A percentile compares a stretch with the other conserved stretches of the same genome.
phyloP scores from a whole-genome alignment of 2,329 filamentous ascomycete species.

The Neonectria hederae region DNA sequence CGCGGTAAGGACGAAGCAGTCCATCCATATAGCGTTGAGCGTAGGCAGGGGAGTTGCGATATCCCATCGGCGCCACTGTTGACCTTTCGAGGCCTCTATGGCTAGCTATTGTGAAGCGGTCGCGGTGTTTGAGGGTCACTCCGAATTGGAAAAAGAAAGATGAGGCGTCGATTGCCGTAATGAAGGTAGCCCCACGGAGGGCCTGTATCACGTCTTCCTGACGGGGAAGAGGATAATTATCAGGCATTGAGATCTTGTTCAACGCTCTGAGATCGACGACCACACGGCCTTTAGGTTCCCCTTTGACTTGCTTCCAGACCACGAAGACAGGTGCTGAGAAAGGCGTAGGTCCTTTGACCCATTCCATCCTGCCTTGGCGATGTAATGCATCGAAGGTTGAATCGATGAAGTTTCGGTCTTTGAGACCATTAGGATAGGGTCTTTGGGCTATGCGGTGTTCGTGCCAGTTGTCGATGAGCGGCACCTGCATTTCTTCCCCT shows the following conservation, averaged over 20 bases:
- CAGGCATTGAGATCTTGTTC: neutral
- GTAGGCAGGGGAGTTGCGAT: too few relatives aligned
- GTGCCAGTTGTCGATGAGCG: too few relatives aligned
- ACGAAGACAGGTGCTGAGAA: neutral
- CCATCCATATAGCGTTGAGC: too few relatives aligned
- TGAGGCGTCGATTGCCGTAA: neutral
- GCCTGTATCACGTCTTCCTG: slow-evolving; percentile 5
- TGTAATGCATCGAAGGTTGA: neutral
- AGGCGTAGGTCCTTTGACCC: neutral
- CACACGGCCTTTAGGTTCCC: neutral
- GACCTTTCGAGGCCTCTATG: too few relatives aligned
- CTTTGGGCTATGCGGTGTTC: neutral
- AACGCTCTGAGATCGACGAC: neutral
- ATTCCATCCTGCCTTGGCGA: neutral
- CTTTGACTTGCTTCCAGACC: slow-evolving; percentile 1
- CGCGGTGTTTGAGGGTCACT: neutral
- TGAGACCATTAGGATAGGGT: neutral
- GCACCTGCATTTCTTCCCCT: neutral
- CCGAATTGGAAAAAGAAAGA: slow-evolving; percentile 7
- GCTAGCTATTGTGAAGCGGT: too few relatives aligned
- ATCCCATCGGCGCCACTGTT: too few relatives aligned
- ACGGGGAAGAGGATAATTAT: neutral
- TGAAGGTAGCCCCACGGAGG: neutral
- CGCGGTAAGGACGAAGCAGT: too few relatives aligned
- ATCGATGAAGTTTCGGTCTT: neutral